These are phyloP conservation scores for Sporisorium iseilematis-ciliati DNA, from an alignment of 1,284 basidiomycete species.

Conservation along the genomic window DNA sequence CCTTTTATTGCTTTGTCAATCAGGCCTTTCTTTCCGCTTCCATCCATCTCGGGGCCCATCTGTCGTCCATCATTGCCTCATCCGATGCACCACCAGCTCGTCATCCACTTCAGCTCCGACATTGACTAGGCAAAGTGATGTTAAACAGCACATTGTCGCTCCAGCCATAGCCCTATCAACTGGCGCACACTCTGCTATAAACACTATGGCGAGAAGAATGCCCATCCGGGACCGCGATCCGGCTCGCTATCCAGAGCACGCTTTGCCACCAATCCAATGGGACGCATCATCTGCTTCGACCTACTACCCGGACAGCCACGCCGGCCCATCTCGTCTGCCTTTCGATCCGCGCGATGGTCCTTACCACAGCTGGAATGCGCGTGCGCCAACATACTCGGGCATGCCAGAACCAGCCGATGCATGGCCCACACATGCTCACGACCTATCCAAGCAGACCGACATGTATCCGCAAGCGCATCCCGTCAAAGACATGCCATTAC, in stretches of 20 bases:
- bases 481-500: conserved; percentile 6
- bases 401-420: not conserved
- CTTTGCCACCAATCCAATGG: not conserved
- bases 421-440: conserved; percentile 8
- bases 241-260: conserved; percentile 6
- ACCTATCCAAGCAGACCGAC: conserved; percentile 5
- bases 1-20: not conserved
- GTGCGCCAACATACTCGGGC: conserved; percentile 4
- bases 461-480: not conserved
- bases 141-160: not conserved
- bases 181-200: not conserved
- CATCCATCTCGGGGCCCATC: not conserved
- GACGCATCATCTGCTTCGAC: conserved; percentile 7
- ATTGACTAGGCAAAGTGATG: not conserved
- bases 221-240: conserved; percentile 8
- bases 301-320: conserved; percentile 6
- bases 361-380: conserved; percentile 18
- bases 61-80: not conserved
- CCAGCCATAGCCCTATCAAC: not conserved
- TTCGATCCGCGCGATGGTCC: conserved; percentile 12
- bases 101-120: not conserved
- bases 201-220: conserved; percentile 15
- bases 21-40: not conserved
- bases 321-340: conserved; percentile 31
- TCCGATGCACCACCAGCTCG: not conserved